phyloP scores from a whole-genome alignment of 192 early-diverging fungal genomes.

The Geranomyces michiganensis region DNA sequence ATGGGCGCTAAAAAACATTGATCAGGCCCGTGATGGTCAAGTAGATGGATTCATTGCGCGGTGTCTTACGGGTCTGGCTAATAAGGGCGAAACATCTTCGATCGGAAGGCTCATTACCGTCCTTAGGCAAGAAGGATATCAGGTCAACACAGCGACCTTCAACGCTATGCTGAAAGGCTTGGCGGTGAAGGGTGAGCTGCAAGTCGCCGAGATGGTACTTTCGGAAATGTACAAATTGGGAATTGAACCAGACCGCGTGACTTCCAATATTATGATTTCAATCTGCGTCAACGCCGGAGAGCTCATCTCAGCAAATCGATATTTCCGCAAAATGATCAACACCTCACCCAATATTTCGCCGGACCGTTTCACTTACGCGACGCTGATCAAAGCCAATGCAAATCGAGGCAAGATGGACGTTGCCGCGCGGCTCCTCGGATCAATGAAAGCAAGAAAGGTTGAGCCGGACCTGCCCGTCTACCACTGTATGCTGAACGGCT shows the following conservation, averaged over 20 bases:
- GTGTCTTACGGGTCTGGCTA: background rate
- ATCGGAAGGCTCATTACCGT: background rate
- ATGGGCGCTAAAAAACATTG: background rate
- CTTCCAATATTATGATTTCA: slow-evolving; percentile 23
- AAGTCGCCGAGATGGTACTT: slow-evolving; percentile 8
- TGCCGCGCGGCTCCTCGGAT: background rate
- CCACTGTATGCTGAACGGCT: slow-evolving; percentile 22
- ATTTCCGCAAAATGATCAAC: slow-evolving; percentile 18
- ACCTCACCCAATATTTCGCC: slow-evolving; percentile 11
- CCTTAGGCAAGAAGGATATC: background rate
- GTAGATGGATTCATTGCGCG: background rate
- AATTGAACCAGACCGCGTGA: background rate
- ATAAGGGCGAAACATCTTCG: background rate
- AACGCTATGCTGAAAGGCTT: slow-evolving; percentile 17
- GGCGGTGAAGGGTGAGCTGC: background rate
- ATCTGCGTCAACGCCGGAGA: slow-evolving; percentile 15
- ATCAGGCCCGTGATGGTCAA: background rate
- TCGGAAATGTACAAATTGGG: background rate
- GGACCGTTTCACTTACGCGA: slow-evolving; percentile 19
- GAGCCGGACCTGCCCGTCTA: slow-evolving; percentile 13
- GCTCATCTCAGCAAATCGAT: slow-evolving; percentile 1
- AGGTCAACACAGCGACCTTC: background rate
- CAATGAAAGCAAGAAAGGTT: slow-evolving; percentile 5
- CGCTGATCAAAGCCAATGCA: slow-evolving; percentile 19
- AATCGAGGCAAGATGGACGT: slow-evolving; percentile 1